These are phyloP conservation scores for Chytriomyces hyalinus DNA, from an alignment of 192 early-diverging fungal species.

Conservation along the genomic window DNA sequence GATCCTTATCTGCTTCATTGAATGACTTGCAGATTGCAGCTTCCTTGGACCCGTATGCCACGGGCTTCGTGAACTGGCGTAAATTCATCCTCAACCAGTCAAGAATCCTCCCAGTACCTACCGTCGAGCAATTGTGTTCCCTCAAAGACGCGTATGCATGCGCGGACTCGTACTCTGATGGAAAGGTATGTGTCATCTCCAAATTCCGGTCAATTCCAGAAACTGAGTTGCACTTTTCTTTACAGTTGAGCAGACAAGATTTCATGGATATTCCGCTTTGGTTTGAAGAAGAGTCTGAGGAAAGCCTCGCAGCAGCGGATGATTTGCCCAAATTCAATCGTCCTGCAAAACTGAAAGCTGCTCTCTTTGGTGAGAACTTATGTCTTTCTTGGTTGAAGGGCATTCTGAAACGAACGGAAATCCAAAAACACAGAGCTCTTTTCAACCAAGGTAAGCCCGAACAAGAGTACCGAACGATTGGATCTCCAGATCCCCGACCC, in stretches of 20 bases:
- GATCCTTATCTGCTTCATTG: not conserved
- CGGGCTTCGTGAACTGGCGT: constrained; percentile 60
- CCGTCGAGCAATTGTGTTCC: constrained; percentile 30
- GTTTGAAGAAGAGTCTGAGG: constrained; percentile 58
- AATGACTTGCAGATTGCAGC: constrained; percentile 32
- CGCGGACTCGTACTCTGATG: constrained; percentile 29
- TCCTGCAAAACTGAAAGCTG: constrained; percentile 53
- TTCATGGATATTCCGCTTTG: constrained; percentile 49
- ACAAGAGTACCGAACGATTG: not conserved
- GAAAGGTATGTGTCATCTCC: constrained; percentile 30
- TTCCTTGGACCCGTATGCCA: constrained; percentile 58
- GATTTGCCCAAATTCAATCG: constrained; percentile 50
- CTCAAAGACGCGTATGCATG: constrained; percentile 26
- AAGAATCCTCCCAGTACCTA: constrained; percentile 50
- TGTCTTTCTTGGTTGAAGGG: not conserved
- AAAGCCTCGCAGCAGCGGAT: constrained; percentile 14
- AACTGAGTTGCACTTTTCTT: constrained; percentile 1
- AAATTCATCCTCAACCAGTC: constrained; percentile 50
- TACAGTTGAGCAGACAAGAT: constrained; percentile 45
- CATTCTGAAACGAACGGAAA: no score
- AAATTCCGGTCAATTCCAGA: not conserved
- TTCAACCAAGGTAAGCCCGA: not conserved
- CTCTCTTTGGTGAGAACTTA: constrained; percentile 47
- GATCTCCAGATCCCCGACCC: not conserved
- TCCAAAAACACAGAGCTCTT: no score